A percentile compares a stretch with the other conserved stretches of the same genome.
These are phyloP conservation scores for Candida railenensis DNA, from an alignment of 805 yeast genomes.

Conservation along the genomic window DNA sequence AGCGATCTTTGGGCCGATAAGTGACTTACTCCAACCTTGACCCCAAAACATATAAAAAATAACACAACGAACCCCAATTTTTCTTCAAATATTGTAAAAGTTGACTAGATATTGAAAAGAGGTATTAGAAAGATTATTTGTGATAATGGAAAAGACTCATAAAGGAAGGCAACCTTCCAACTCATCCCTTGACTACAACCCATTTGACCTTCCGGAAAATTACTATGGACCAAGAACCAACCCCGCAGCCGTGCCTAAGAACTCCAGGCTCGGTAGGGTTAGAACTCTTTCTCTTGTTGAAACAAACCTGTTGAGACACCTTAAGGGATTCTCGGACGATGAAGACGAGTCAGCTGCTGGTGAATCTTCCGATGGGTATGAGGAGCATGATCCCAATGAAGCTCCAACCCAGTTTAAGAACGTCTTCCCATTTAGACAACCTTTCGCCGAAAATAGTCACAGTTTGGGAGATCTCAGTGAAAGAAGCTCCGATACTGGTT, in stretches of 20 bases:
- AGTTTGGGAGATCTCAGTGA: not conserved
- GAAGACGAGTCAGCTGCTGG: not conserved
- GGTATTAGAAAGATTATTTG: too few relatives aligned
- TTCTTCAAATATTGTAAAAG: too few relatives aligned
- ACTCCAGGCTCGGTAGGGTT: conserved; percentile 46
- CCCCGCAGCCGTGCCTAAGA: conserved; percentile 44
- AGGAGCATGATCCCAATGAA: conserved; percentile 1
- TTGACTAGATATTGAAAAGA: too few relatives aligned
- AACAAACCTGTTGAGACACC: conserved; percentile 5
- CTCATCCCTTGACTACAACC: conserved; percentile 51
- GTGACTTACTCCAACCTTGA: too few relatives aligned
- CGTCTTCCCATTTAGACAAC: not conserved
- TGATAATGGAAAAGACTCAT: not conserved
- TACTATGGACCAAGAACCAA: conserved; percentile 67
- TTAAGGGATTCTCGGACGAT: not conserved
- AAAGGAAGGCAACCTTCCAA: conserved; percentile 1
- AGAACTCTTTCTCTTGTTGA: conserved; percentile 56
- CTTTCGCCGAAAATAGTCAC: not conserved
- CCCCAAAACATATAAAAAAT: too few relatives aligned
- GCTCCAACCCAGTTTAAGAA: not conserved
- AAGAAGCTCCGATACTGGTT: conserved; percentile 1
- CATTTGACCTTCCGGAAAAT: conserved; percentile 64
- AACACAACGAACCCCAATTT: too few relatives aligned
- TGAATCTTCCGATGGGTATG: not conserved
- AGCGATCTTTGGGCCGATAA: too few relatives aligned